Base-by-base conservation (phyloP, 139 green algal genomes). In the Asterochloris sp. region DNA sequence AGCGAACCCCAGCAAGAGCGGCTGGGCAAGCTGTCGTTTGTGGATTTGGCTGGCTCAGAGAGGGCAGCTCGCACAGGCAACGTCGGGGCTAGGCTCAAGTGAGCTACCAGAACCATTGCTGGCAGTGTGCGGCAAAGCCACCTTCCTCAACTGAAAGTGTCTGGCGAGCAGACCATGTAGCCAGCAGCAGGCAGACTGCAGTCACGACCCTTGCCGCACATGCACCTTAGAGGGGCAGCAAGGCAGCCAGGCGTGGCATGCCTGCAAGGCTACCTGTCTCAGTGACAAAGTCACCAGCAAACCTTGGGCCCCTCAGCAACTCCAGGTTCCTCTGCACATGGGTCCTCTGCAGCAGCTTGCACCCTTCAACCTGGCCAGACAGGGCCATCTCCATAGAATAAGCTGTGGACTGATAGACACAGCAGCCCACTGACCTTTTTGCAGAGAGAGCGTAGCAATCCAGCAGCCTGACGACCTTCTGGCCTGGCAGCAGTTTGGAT, bases 21-120 rank as follows among this genome's bases (percentile, higher is more conserved):
- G 62, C 82, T 91, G 54, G 82, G 85, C 0, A 82, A 79, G 67
- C 83, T 92, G 73, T 91, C 88, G 0, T 94, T 97, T 85, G 92
- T 96, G 14, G 94, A 97, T 78, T 80, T 97, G 82, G 94, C 94
- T 19, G 94, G 94, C 12, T 90, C 85, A 27, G 94, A 97, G 83
- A 85, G 94, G 0, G 90, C 89, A 14, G 80, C 82, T 19, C 86
- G 92, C 60, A 96, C 94, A 0, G 90, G 90, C 69, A 92, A 95
- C 86, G 86, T 84, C 11, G 93, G 94, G 21, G 84, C 78, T 19
- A 82, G 92, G 12, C 86, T 96, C 54, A 93, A 89, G 92, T 95
- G 78, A 24, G 89, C 67, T 13, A 1, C 26, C 19, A 13, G 0
- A 0, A 8, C 17, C 17, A 28, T 15, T 0, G 13, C 10, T 68